These are phyloP conservation scores for Nannochloropsis salina DNA, from an alignment of 108 stramenopile genomes.

Conservation along the genomic window DNA sequence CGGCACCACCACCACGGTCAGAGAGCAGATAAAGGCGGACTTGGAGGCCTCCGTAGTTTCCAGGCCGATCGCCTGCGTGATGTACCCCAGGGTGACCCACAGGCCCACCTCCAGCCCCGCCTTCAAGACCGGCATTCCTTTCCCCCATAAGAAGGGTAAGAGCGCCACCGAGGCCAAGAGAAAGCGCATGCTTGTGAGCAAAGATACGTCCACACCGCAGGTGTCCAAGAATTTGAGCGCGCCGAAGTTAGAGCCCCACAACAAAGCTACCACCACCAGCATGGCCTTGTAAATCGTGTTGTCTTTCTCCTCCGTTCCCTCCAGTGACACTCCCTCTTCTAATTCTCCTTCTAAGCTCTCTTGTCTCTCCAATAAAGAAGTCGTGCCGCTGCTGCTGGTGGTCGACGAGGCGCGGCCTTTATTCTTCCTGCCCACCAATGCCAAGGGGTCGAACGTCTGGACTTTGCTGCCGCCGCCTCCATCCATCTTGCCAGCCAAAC, in stretches of 20 bases:
- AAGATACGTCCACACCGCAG: conserved; percentile 28
- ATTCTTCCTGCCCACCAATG: background rate
- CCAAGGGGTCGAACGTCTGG: background rate
- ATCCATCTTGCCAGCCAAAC: background rate
- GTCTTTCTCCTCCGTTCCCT: background rate
- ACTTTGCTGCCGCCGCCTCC: background rate
- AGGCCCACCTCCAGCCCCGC: conserved; percentile 76
- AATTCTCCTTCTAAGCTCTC: background rate
- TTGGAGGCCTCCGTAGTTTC: conserved; percentile 71
- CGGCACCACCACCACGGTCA: conserved; percentile 82
- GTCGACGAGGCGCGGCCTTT: background rate
- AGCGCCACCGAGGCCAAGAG: conserved; percentile 28
- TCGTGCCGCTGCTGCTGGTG: background rate
- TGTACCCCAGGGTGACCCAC: conserved; percentile 72
- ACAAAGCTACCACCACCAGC: conserved; percentile 34
- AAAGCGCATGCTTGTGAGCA: conserved; percentile 30
- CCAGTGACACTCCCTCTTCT: background rate
- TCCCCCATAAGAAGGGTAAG: conserved; percentile 28
- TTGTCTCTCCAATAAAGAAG: background rate
- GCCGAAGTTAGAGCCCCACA: conserved; percentile 51
- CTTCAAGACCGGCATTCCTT: conserved; percentile 25
- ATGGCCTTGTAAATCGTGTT: conserved; percentile 36
- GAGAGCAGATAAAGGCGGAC: conserved; percentile 81
- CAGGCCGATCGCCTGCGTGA: conserved; percentile 78
- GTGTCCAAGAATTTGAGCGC: conserved; percentile 40